Evolutionary conservation across 1,284 basidiomycete species (phyloP), one percentile per base, ranked within the genome.

Genomic region (Cryptococcus hybrid): DNA sequence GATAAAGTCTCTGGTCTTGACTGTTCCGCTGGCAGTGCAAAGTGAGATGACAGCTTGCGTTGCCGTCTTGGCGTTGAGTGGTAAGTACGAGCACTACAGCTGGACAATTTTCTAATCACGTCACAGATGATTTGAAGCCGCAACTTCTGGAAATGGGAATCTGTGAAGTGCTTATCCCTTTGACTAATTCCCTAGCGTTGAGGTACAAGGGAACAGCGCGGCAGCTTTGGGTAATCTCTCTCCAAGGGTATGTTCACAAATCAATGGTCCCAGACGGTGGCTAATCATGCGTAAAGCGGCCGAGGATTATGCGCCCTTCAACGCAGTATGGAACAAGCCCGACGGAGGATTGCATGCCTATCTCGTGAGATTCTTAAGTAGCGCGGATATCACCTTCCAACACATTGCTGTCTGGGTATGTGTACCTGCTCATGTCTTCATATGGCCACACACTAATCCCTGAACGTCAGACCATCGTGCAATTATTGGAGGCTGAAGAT

Each of bases 1-100:
- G 54, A 99, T 99, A 80, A 97, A 97, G 80, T 92, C 98, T 70
- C 82, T 99, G 13, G 93, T 99, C 2, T 82, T 99, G 42, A 88
- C 90, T 70, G 95, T 98, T 0, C 94, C 96, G 1, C 86, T 96
- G 80, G 90, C 90, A 63, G 96, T 99, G 8, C 96, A 99, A 79
- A 95, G 92, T 75, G 96, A 99, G 80, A 99, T 99, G 96, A 99
- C 96, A 30, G 96, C 96, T 5, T 99, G 95, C 70, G 90, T 97
- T 24, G 96, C 96, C 15, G 93, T 97, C 12, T 79, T 97, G 61
- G 93, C 93, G 5, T 75, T 97, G 61, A 94, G 91, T 67, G 92
- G 92, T 93, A 57, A 64, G 79, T 70, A 7, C 3, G 40, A 8
- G 3, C 1, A 15, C 11, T 37, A n/a, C 51, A 43, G n/a, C 38